Evolutionary conservation across 192 early-diverging fungal species (phyloP), one percentile per base, ranked within the genome.

Genomic region (Coemansia sp.): DNA sequence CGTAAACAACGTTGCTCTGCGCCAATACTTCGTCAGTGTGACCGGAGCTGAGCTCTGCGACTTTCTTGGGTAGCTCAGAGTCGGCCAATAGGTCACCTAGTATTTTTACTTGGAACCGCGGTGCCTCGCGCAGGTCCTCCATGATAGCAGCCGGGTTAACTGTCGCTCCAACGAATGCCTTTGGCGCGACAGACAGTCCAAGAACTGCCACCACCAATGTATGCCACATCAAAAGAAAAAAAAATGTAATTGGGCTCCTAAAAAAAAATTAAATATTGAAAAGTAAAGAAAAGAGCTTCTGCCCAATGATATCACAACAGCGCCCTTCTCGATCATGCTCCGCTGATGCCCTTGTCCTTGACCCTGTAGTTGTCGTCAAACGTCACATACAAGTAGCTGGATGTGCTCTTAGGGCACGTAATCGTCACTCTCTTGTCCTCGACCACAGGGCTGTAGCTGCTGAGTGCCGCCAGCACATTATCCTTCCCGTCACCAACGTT

Each of bases 21-120:
- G 50, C 46, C n/a, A 49, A 14, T 7, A 63, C 16, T 59, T 64
- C 46, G 32, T n/a, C 28, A 1, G 33, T 13, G 8, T 47, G 58
- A 8, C 19, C 14, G 13, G 40, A 19, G 26, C 44, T 40, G 6
- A 80, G 55, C 17, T 21, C 17, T 10, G 69, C 40, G n/a, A 80
- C 32, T 6, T 44, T 49, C 0, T 19, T n/a, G 17, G 53, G 23
- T 0, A 82, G 71, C 49, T 68, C 33, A 30, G 79, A 76, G 17
- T 63, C 74, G 2, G 71, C 64, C 5, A 82, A 44, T 6, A 67
- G 71, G 37, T 73, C 72, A 1, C 60, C 62, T 1, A 71, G 35
- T 23, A 82, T 62, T 23, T 57, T 37, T 1, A 82, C 66, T 37
- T 63, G 57, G 72, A 76, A 82, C 49, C 68, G 70, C 40, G 79